A percentile compares a stretch with the other conserved stretches of the same genome.
Conservation (phyloP, 768 basidiomycete species). For the Mycena rosella region DNA sequence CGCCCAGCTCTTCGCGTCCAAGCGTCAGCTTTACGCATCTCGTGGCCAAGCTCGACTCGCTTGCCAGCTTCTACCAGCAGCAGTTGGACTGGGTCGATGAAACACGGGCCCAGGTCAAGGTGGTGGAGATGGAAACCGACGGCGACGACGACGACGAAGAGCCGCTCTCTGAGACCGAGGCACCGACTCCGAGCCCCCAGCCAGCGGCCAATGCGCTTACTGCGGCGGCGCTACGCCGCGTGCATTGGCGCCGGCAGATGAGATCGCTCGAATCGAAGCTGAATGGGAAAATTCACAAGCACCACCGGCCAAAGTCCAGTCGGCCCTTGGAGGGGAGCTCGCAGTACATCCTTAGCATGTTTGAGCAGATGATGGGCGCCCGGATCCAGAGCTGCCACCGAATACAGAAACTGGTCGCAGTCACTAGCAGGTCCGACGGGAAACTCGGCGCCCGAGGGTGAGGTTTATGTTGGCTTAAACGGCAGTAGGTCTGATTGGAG, state of each 20-base stretch:
- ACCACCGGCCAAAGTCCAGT: conserved; percentile 4
- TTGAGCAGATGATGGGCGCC: conserved; percentile 78
- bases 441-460: conserved; percentile 12
- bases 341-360: conserved; percentile 68
- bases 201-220: conserved; percentile 2
- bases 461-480: background rate
- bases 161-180: conserved; percentile 20
- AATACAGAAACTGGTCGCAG: conserved; percentile 67
- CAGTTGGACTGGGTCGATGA: conserved; percentile 34
- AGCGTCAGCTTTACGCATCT: conserved; percentile 12
- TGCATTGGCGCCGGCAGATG: conserved; percentile 36
- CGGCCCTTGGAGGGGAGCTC: conserved; percentile 52
- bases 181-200: background rate
- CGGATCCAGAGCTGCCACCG: conserved; percentile 84
- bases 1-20: background rate
- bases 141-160: too few relatives aligned
- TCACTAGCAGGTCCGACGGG: conserved; percentile 49
- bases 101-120: conserved; percentile 11
- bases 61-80: conserved; percentile 31
- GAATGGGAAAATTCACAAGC: conserved; percentile 21
- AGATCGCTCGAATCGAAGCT: conserved; percentile 31
- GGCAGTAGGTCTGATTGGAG: conserved; percentile 7
- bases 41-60: conserved; percentile 31
- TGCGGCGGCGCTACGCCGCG: conserved; percentile 13
- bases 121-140: conserved; percentile 27